These are phyloP conservation scores for Fusarium sp. DNA, from an alignment of 2,329 filamentous ascomycete species.

Conservation along the genomic window DNA sequence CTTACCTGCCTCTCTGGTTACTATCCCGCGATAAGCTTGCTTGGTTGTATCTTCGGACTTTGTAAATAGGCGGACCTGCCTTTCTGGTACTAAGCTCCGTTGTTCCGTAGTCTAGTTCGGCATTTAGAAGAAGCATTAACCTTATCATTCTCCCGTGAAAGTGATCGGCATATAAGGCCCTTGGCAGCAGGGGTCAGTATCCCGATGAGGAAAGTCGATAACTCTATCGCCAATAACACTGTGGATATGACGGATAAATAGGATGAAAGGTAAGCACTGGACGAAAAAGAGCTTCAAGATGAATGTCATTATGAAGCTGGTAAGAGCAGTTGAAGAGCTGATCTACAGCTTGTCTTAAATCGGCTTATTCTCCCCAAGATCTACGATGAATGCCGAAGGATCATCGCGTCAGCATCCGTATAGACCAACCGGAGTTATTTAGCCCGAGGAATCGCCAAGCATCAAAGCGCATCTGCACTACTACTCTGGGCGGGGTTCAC, in stretches of 20 bases:
- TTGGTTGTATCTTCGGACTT: neutral
- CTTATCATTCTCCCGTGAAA: constrained; percentile 20
- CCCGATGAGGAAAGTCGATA: constrained; percentile 27
- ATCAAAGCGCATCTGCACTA: constrained; percentile 10
- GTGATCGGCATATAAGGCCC: constrained; percentile 17
- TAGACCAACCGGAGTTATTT: neutral
- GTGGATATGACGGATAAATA: constrained; percentile 3
- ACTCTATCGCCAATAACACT: constrained; percentile 6
- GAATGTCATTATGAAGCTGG: neutral
- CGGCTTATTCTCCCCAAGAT: neutral
- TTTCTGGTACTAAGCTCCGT: constrained; percentile 18
- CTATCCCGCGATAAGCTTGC: constrained; percentile 14
- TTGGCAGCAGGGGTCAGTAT: constrained; percentile 15
- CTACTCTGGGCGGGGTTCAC: constrained; percentile 5
- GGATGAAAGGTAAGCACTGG: neutral
- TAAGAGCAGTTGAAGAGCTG: fast-evolving
- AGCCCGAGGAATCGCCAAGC: constrained; percentile 16
- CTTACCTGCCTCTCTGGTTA: constrained; percentile 9
- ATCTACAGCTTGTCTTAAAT: neutral
- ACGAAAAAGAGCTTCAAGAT: neutral
- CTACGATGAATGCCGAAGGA: neutral
- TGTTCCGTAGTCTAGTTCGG: constrained; percentile 18
- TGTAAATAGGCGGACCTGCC: constrained; percentile 8
- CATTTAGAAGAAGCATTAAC: constrained; percentile 15
- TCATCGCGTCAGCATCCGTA: neutral